A percentile compares a stretch with the other conserved stretches of the same genome.
phyloP scores from a whole-genome alignment of 176 grass and related monocot genomes.

The Eleusine indica region DNA sequence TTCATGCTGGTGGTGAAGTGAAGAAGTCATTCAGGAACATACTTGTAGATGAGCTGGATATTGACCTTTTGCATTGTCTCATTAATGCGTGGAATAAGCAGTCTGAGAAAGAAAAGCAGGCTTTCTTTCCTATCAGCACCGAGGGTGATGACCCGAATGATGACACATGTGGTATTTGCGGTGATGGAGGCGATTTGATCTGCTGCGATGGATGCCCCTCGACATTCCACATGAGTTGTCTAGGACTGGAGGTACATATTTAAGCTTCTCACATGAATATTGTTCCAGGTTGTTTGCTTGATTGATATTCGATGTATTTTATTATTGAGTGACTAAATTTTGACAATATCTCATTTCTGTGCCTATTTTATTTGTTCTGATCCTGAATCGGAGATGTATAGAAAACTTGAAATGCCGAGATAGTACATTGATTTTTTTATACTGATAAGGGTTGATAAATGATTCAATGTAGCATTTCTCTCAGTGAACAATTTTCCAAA shows the following conservation, averaged over 20 bases:
- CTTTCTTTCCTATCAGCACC: constrained; percentile 64
- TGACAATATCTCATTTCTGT: constrained; percentile 22
- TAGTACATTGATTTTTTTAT: constrained; percentile 2
- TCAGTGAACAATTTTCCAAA: constrained; percentile 35
- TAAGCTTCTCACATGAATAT: constrained; percentile 8
- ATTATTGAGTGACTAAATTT: not conserved
- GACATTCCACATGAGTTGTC: constrained; percentile 90
- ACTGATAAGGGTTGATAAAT: constrained; percentile 12
- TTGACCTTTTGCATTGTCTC: constrained; percentile 75
- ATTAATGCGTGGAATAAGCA: constrained; percentile 78
- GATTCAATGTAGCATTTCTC: constrained; percentile 10
- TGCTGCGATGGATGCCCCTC: constrained; percentile 97
- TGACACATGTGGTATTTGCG: constrained; percentile 97
- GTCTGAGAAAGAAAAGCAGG: constrained; percentile 65
- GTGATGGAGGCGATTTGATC: constrained; percentile 92
- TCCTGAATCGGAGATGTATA: constrained; percentile 22
- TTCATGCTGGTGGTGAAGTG: constrained; percentile 63
- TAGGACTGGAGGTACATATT: constrained; percentile 73
- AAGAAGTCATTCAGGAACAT: constrained; percentile 58
- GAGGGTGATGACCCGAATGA: constrained; percentile 83
- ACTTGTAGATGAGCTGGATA: constrained; percentile 56
- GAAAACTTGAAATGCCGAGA: constrained; percentile 15
- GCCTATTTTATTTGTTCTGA: not conserved
- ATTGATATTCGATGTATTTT: constrained; percentile 30
- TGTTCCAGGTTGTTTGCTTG: constrained; percentile 12